Base-by-base conservation (phyloP, 768 basidiomycete species). In the Austroboletus festivus region DNA sequence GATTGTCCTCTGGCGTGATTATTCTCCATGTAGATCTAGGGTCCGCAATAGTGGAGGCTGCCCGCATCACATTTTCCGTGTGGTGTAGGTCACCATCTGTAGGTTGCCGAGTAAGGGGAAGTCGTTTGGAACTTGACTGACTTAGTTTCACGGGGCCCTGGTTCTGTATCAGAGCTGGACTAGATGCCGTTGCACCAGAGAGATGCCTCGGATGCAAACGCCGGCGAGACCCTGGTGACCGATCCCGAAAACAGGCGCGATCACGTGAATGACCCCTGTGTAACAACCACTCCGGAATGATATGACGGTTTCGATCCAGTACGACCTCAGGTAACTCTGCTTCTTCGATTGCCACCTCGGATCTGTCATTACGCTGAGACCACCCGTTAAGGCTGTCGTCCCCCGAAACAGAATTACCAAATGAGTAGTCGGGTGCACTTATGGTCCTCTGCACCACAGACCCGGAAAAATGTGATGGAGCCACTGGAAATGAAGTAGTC, bases 261-360 rank as follows among this genome's bases (percentile, higher is more conserved):
- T 81, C 78, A 22, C 76, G 73, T 40, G 79, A 69, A 20, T 52
- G 55, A 46, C 68, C 67, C 15, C 72, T 75, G 26, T 76, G 75
- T 38, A 96, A 74, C 70, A 97, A 73, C 89, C 93, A 96, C 54
- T 93, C 83, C 4, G 96, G 95, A 41, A 99, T 84, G 51, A 99
- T 96, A 68, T 99, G 96, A n/a, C 88, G 79, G 65, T 99, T 89
- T 53, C 83, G 83, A 58, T 94, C 93, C 41, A 99, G 76, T 7
- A 82, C 83, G 13, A 99, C 96, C 68, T 98, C 95, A 1, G 96
- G 96, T 59, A 97, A 76, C 68, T 98, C 95, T 16, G 88, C 80
- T 57, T 86, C 86, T 44, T 80, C 82, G 2, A 62, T 48, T 31
- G 68, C 67, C 11, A 73, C 77, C 55, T 83, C 82, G 19, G 68